Conservation (phyloP, 345 rosid genomes). For the Hibiscus mutabilis region DNA sequence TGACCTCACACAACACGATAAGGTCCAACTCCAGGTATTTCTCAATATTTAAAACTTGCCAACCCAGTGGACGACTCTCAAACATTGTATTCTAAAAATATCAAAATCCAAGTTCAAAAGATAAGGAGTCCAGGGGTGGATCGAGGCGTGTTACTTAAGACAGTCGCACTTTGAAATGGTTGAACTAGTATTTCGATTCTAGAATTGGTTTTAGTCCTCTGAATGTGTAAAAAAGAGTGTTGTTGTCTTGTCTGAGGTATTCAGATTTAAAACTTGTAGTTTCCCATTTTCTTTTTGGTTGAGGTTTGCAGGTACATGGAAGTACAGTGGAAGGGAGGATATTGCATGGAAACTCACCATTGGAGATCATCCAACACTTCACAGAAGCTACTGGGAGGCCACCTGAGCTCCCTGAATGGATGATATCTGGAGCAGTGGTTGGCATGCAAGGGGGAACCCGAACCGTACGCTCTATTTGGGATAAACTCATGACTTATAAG, state of each 20-base stretch:
- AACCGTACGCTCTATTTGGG: slow-evolving; percentile 40
- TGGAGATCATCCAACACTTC: slow-evolving; percentile 50
- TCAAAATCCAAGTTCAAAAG: too few species aligned
- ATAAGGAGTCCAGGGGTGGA: too few species aligned
- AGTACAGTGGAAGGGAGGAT: slow-evolving; percentile 49
- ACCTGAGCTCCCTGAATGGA: slow-evolving; percentile 66
- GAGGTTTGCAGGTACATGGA: too few species aligned
- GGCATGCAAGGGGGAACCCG: slow-evolving; percentile 74
- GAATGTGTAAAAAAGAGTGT: background rate
- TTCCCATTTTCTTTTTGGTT: slow-evolving; percentile 17
- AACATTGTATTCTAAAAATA: background rate
- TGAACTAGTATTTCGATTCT: too few species aligned
- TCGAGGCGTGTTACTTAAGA: too few species aligned
- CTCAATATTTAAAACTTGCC: background rate
- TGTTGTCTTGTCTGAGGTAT: too few species aligned
- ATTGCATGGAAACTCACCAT: slow-evolving; percentile 48
- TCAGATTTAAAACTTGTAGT: slow-evolving; percentile 21
- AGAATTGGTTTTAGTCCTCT: too few species aligned
- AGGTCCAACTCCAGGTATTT: slow-evolving; percentile 62
- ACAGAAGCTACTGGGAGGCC: slow-evolving; percentile 59
- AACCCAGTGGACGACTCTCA: too few species aligned
- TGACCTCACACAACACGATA: slow-evolving; percentile 48
- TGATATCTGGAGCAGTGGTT: slow-evolving; percentile 57
- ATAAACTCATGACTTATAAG: slow-evolving; percentile 31
- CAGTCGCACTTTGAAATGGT: too few species aligned